Base-by-base conservation (phyloP, 208 protist species). In the Trypanosoma mega region DNA sequence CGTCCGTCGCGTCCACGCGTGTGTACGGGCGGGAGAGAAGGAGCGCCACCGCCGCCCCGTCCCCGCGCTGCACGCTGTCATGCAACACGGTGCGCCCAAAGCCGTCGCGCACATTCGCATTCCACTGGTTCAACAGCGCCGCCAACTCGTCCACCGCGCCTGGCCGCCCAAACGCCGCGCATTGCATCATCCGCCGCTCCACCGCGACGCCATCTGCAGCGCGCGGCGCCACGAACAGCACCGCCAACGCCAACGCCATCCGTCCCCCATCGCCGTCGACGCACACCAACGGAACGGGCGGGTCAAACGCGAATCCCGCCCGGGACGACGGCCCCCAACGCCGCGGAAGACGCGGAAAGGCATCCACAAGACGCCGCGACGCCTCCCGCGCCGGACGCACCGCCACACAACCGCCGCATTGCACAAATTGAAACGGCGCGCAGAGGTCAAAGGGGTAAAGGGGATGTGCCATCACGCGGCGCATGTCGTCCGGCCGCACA, bases 371-470 rank as follows among this genome's bases (percentile, higher is more conserved):
- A 2, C 23, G 49, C 27, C 78, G 23, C 8, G 18, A 48, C 20
- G 21, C 34, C 57, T 92, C 88, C 31, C 58, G 57, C 1, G 11
- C 41, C 3, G 6, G 47, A 7, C 33, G 52, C 46, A 81, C 59
- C 18, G 50, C 29, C 6, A 58, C 47, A 51, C 59, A 76, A 2
- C 87, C 76, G 21, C 85, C 85, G 29, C 68, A 21, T 33, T 51
- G 68, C 23, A 92, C 79, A 57, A 93, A 93, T 52, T 63, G 72
- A 51, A 93, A 92, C 23, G 69, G 74, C 18, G 72, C 71, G n/a
- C 69, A 74, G 56, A 93, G 76, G 51, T 93, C 78, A 61, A 93
- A 90, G 1, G 89, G 78, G 63, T 93, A 80, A 23, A 93, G 76
- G 12, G 80, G 78, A 24, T 79, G 69, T 12, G 52, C 30, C 33